Evolutionary conservation across 1,284 basidiomycete species (phyloP).

Genomic region (Cutaneotrichosporon cyanovorans): DNA sequence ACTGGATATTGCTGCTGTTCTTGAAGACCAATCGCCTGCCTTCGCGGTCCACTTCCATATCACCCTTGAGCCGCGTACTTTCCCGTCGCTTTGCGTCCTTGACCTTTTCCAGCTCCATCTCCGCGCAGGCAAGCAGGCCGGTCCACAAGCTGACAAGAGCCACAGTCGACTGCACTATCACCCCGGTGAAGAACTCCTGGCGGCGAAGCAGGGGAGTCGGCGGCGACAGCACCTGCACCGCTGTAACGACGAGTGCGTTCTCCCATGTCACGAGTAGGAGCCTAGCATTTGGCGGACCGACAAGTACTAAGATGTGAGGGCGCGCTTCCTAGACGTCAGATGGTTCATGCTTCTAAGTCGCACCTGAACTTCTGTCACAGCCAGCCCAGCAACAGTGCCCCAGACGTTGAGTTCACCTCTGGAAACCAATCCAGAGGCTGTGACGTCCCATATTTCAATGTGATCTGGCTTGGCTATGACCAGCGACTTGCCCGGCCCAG

Average conservation of each 20-base stretch:
- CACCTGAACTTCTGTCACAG: slow-evolving; percentile 29
- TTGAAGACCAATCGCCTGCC: slow-evolving; percentile 28
- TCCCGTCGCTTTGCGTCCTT: slow-evolving; percentile 26
- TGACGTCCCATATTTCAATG: slow-evolving; percentile 40
- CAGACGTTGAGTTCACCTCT: slow-evolving; percentile 33
- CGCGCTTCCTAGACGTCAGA: slow-evolving; percentile 24
- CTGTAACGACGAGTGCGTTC: slow-evolving; percentile 28
- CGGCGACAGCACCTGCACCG: slow-evolving; percentile 25
- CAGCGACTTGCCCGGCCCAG: slow-evolving; percentile 25
- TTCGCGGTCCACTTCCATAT: slow-evolving; percentile 9
- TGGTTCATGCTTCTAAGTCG: background rate
- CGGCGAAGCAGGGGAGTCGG: slow-evolving; percentile 33
- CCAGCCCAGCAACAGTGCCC: slow-evolving; percentile 41
- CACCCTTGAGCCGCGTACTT: slow-evolving; percentile 6
- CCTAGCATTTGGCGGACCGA: slow-evolving; percentile 38
- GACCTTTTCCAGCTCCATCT: slow-evolving; percentile 37
- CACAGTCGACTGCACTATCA: slow-evolving; percentile 25
- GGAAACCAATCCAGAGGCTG: slow-evolving; percentile 24
- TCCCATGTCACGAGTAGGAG: slow-evolving; percentile 34
- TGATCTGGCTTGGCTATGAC: slow-evolving; percentile 39
- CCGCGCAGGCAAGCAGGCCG: slow-evolving; percentile 40
- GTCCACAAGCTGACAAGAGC: slow-evolving; percentile 42
- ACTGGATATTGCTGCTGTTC: slow-evolving; percentile 44
- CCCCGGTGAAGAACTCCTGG: slow-evolving; percentile 42
- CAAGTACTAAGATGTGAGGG: slow-evolving; percentile 39